These are phyloP conservation scores for Glycine latifolia DNA, from an alignment of 306 rosid species.

Conservation along the genomic window DNA sequence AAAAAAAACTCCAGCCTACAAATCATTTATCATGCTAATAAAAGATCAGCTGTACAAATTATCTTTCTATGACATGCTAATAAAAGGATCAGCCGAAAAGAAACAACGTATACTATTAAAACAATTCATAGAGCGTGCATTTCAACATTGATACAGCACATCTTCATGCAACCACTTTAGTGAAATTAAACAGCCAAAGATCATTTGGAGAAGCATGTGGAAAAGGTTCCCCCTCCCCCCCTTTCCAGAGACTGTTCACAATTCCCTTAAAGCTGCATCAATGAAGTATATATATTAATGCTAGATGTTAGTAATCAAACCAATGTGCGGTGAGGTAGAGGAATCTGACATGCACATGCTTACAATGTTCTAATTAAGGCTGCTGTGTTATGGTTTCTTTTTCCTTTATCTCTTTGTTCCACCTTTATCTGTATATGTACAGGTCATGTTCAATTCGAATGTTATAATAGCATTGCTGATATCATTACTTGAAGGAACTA, in stretches of 20 bases:
- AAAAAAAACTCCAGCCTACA: too few species aligned
- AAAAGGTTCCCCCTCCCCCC: background rate
- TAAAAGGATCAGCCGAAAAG: too few species aligned
- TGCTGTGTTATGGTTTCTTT: constrained; percentile 15
- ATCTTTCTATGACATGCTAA: too few species aligned
- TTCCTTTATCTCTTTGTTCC: constrained; percentile 27
- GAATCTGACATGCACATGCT: constrained; percentile 41
- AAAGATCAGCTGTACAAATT: too few species aligned
- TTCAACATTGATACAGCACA: background rate
- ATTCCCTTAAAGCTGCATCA: background rate
- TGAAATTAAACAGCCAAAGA: background rate
- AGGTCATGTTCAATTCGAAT: constrained; percentile 3
- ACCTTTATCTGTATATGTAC: constrained; percentile 31
- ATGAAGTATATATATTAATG: background rate
- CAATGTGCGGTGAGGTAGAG: background rate
- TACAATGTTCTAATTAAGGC: constrained; percentile 35
- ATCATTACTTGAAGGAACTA: constrained; percentile 10
- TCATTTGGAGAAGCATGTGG: background rate
- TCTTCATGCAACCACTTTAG: background rate
- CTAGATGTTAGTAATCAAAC: background rate
- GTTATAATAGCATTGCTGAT: background rate
- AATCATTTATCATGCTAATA: too few species aligned
- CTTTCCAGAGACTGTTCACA: background rate
- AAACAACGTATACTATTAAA: too few species aligned
- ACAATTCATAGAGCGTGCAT: background rate